Evolutionary conservation across 1,284 basidiomycete genomes (phyloP).

Genomic region (Leccinum pallidistipes): DNA sequence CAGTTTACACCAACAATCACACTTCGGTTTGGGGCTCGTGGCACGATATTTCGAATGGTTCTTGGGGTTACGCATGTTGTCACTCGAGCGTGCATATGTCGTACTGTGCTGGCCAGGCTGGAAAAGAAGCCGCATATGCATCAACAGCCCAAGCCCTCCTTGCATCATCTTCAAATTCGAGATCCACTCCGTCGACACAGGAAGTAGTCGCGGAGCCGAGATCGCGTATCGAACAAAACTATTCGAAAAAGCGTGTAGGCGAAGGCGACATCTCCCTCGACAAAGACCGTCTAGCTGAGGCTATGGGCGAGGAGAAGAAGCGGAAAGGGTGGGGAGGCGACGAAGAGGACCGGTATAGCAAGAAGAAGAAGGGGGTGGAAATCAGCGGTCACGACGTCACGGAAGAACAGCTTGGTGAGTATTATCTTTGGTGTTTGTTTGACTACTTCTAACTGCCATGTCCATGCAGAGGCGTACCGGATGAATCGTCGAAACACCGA

Average conservation of each 20-base stretch:
- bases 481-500: slow-evolving; percentile 70
- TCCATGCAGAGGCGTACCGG: slow-evolving; percentile 75
- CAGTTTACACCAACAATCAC: slow-evolving; percentile 94
- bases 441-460: slow-evolving; percentile 9
- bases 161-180: slow-evolving; percentile 36
- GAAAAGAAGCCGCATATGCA: slow-evolving; percentile 76
- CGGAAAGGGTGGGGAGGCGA: slow-evolving; percentile 61
- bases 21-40: slow-evolving; percentile 95
- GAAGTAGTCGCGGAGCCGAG: slow-evolving; percentile 36
- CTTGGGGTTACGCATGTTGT: slow-evolving; percentile 96
- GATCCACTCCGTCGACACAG: slow-evolving; percentile 26
- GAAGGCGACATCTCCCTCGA: slow-evolving; percentile 77
- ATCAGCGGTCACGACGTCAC: slow-evolving; percentile 72
- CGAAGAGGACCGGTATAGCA: slow-evolving; percentile 57
- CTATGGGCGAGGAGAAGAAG: slow-evolving; percentile 80
- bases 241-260: slow-evolving; percentile 67
- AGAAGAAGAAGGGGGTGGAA: slow-evolving; percentile 55
- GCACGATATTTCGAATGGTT: slow-evolving; percentile 70
- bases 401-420: slow-evolving; percentile 88
- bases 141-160: slow-evolving; percentile 73
- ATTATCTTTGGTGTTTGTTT: slow-evolving; percentile 1
- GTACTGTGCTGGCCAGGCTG: slow-evolving; percentile 91
- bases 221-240: slow-evolving; percentile 58
- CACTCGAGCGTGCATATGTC: slow-evolving; percentile 86
- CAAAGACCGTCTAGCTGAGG: slow-evolving; percentile 64